Evolutionary conservation across 2,329 filamentous ascomycete genomes (phyloP).

Genomic region (Xylariales sp.): DNA sequence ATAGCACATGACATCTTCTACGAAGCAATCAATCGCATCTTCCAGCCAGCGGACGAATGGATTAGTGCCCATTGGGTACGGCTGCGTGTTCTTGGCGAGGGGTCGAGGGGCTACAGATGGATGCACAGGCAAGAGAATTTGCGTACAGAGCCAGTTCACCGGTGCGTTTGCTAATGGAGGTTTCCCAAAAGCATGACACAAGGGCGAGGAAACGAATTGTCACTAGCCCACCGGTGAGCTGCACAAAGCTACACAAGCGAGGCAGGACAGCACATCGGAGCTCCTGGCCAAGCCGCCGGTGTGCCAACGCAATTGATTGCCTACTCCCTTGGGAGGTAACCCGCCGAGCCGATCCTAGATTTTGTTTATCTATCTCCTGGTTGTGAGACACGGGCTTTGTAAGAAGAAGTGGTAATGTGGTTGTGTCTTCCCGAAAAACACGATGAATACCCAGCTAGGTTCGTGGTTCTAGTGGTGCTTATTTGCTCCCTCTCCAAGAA

Average conservation of each 20-base stretch:
- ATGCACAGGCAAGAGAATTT: slow-evolving; percentile 12
- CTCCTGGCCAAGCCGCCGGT: slow-evolving; percentile 14
- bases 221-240: slow-evolving; percentile 21
- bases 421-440: background rate
- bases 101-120: background rate
- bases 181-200: slow-evolving; percentile 23
- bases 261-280: slow-evolving; percentile 17
- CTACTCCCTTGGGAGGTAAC: background rate
- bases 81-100: background rate
- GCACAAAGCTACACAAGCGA: slow-evolving; percentile 33
- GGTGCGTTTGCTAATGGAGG: slow-evolving; percentile 1
- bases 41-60: background rate
- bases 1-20: slow-evolving; percentile 1
- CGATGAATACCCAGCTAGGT: background rate
- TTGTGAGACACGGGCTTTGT: background rate
- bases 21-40: slow-evolving; percentile 12
- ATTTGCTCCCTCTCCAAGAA: background rate
- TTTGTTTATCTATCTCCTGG: background rate
- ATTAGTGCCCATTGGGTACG: background rate
- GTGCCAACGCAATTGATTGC: slow-evolving; percentile 9
- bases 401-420: background rate
- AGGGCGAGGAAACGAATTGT: slow-evolving; percentile 11
- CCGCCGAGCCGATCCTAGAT: background rate
- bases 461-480: background rate
- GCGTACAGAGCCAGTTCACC: background rate